Evolutionary conservation across 305 asterid genomes (phyloP), one percentile per base, ranked within the genome.

Genomic region (Rubia peregrina): DNA sequence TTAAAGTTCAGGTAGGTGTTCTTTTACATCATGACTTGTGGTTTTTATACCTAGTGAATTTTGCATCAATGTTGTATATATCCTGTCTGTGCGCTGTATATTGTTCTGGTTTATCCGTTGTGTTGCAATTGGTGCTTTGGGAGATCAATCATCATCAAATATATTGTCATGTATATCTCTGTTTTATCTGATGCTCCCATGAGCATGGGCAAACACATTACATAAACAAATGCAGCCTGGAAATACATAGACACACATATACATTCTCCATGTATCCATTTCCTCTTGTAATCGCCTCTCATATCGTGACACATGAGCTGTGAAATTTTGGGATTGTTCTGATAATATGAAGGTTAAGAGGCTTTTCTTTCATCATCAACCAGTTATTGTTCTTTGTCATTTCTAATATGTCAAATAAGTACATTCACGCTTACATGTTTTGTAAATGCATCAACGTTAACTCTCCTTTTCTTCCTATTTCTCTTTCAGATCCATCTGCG

Each of bases 401-500:
- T 49, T 64, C 13, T 24, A 64, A 21, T 19, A 2, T 30, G 57
- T 40, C 21, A 22, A 62, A 53, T 44, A 22, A 26, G 30, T 44
- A 63, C 43, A 10, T 33, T n/a, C 24, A 49, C 6, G 30, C 21
- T 59, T 11, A 24, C 16, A 38, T 64, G 30, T 40, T 61, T 62
- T 63, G 30, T 63, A 13, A 44, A 46, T 9, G 53, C 43, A 36
- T 12, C 30, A 53, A 60, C 12, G 12, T 16, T 53, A 56, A 33
- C 62, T n/a, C 38, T 65, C 41, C 41, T 56, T 21, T 21, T 41
- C 11, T 49, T 33, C 51, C 65, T 73, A 56, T 69, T 71, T 75
- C 62, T 77, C 30, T 79, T 30, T 80, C 87, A 94, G 95, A 85
- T 94, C 72, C 99, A 94, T 85, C 86, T 94, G 57, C 92, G 99